These are phyloP conservation scores for Vanilla planifolia DNA, from an alignment of 106 monocot genomes.

Conservation along the genomic window DNA sequence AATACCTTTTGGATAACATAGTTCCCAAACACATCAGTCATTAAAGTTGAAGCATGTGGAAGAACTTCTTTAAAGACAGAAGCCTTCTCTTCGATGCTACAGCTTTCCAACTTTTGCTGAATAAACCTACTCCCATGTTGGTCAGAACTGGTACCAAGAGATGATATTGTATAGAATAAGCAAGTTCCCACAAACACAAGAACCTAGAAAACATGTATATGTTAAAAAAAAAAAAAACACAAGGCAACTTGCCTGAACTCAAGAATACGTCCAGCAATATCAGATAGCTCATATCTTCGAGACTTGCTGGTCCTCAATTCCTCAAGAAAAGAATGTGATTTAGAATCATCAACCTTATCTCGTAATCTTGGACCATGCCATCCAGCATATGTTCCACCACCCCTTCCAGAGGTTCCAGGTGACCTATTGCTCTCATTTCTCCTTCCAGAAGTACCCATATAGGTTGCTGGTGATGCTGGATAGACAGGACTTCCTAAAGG, in stretches of 20 bases:
- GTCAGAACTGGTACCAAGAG: slow-evolving; percentile 56
- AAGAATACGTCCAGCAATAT: slow-evolving; percentile 73
- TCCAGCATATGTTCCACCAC: slow-evolving; percentile 33
- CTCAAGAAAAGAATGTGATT: slow-evolving; percentile 66
- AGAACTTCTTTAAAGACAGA: slow-evolving; percentile 86
- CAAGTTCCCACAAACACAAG: neutral
- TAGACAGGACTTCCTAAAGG: slow-evolving; percentile 41
- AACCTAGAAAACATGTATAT: neutral
- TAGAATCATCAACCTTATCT: slow-evolving; percentile 55
- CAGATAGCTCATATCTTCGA: slow-evolving; percentile 69
- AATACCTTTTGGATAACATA: slow-evolving; percentile 94
- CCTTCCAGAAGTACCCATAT: slow-evolving; percentile 27
- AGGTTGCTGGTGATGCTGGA: slow-evolving; percentile 30
- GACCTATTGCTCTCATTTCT: slow-evolving; percentile 52
- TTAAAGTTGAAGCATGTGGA: slow-evolving; percentile 75
- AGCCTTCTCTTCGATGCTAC: slow-evolving; percentile 73
- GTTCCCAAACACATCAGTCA: slow-evolving; percentile 98
- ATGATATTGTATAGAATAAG: slow-evolving; percentile 1
- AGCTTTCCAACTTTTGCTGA: slow-evolving; percentile 91
- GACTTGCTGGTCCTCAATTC: slow-evolving; percentile 70
- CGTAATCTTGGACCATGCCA: slow-evolving; percentile 56
- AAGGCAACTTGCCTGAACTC: slow-evolving; percentile 65
- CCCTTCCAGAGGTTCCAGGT: slow-evolving; percentile 26
- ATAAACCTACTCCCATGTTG: slow-evolving; percentile 98
- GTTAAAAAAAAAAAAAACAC: neutral